A percentile compares a stretch with the other conserved stretches of the same genome.
Conservation (phyloP, 1,139 yeast genomes). For the Candida tropicalis region DNA sequence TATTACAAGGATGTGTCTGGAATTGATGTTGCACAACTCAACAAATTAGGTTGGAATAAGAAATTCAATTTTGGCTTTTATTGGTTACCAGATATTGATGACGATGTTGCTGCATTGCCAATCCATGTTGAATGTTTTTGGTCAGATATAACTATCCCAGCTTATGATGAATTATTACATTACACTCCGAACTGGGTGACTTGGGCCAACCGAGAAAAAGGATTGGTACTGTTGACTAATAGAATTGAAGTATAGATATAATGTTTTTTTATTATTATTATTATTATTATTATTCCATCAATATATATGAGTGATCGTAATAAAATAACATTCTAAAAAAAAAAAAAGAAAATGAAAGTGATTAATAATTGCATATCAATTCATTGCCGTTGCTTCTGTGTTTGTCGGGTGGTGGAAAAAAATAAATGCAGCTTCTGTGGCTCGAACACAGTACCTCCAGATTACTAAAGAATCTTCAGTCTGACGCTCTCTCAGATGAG, state of each 20-base stretch:
- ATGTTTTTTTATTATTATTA: no score
- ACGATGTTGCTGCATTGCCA: constrained; percentile 46
- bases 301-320: no score
- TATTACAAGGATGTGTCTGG: constrained; percentile 60
- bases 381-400: no score
- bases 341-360: neutral
- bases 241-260: constrained; percentile 46
- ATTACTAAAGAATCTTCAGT: constrained; percentile 34
- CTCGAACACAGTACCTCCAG: constrained; percentile 55
- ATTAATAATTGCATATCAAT: no score
- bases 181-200: constrained; percentile 66
- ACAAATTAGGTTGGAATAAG: constrained; percentile 63
- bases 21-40: constrained; percentile 61
- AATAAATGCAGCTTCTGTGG: constrained; percentile 67
- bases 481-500: constrained; percentile 20
- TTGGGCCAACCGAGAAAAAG: constrained; percentile 67
- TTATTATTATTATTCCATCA: no score
- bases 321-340: neutral
- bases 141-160: constrained; percentile 73
- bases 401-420: constrained; percentile 18
- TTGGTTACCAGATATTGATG: constrained; percentile 71
- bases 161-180: constrained; percentile 64
- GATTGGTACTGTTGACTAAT: constrained; percentile 58
- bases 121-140: constrained; percentile 67
- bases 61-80: constrained; percentile 66